Base-by-base conservation (phyloP, 139 green algal genomes). In the Mesotaenium endlicherianum region DNA sequence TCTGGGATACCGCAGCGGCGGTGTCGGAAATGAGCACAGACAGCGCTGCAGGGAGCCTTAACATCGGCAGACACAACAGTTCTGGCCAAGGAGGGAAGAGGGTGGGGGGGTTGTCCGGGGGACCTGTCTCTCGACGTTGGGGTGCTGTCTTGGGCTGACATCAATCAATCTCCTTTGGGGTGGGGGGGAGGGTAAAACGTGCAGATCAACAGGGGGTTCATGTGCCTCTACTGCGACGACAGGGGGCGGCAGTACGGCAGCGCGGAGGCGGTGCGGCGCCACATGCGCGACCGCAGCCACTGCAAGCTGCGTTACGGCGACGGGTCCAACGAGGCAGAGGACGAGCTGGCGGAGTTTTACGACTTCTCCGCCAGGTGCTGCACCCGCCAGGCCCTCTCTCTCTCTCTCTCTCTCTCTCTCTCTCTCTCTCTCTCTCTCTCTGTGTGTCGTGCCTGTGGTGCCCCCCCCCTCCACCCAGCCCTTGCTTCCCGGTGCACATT, bases 281-380 rank as follows among this genome's bases (percentile, higher is more conserved):
- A 88, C 44, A 88, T 88, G 82, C 14, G 31, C 2, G 57, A 44
- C 26, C 86, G 78, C 40, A 88, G 76, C 41, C 82, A 88, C 79
- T 85, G 75, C 53, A 88, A 88, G 74, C 38, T 88, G 75, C 57
- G 53, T 31, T 88, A 78, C 59, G 81, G 81, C 2, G 82, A 88
- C 26, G 82, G 75, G 0, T 44, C 60, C 1, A 60, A 38, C 50
- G 36, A 45, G 0, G 64, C 79, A 3, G 81, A 87, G 8, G 82
- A 88, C 31, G 82, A 88, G 36, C 34, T 88, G 11, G 82, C 80
- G 53, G 82, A 85, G 2, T 88, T 88, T 59, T 88, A 88, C 16
- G 82, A 88, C 31, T 88, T 81, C 60, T 68, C n/a, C 8, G 57
- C 2, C 40, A 88, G 82, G 82, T 88, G 59, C 31, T n/a, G n/a